Evolutionary conservation across 2,329 filamentous ascomycete genomes (phyloP), one percentile per base, ranked within the genome.

Genomic region (Graphilbum ipis-grandicollis): DNA sequence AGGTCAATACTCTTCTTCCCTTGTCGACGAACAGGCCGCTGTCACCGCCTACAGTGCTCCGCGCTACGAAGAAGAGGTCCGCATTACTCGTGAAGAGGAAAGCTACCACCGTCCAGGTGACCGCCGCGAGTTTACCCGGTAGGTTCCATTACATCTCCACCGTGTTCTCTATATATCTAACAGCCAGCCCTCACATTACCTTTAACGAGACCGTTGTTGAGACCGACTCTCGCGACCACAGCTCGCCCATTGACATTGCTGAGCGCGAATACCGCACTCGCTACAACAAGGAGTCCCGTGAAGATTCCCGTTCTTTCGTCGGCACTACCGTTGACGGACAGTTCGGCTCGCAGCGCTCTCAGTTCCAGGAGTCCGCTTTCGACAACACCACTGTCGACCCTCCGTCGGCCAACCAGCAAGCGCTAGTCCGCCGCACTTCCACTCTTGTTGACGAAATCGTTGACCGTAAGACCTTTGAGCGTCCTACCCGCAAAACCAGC

Each of bases 1-100:
- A 86, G 84, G 81, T 84, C 75, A 81, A 71, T 67, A 76, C 71
- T 83, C 79, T 79, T 77, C 75, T 66, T 82, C 79, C 79, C 76
- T 44, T 37, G 42, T 36, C 37, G 37, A 44, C 43, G 43, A 43
- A 41, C 63, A 68, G 54, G 63, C 61, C 56, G 61, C 70, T 58
- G 64, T 62, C 56, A 62, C 69, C 33, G 5, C 10, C 26, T 28
- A 28, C 26, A n/a, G 33, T 28, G 37, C 29, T 17, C 38, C 38
- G 31, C 34, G 35, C 19, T 31, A 25, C 65, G 76, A 84, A 67
- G 81, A 92, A 74, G 81, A 93, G 69, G 73, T 92, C 66, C 70
- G 62, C 54, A 79, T 80, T 60, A 75, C 82, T 64, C 74, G 70
- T 65, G 75, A 82, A 65, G 75, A 82, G 66, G 75, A 86, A 61